phyloP scores from a whole-genome alignment of 768 basidiomycete species.

The Phallus indusiatus region DNA sequence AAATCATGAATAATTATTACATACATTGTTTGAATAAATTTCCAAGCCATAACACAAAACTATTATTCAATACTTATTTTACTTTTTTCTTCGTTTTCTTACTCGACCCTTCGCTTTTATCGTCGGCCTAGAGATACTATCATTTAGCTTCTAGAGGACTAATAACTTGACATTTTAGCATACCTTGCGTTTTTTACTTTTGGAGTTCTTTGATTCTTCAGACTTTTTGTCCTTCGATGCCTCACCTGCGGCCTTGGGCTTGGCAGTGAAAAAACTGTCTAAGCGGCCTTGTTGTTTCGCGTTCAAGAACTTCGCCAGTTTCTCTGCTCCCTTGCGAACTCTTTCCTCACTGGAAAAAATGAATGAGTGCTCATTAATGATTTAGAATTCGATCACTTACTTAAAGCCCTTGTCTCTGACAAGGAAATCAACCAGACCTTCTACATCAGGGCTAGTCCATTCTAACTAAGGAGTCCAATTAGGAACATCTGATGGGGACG shows the following conservation, averaged over 20 bases:
- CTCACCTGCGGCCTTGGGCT: constrained; percentile 47
- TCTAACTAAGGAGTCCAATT: constrained; percentile 52
- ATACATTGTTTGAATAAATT: background rate
- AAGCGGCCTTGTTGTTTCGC: constrained; percentile 94
- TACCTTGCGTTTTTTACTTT: constrained; percentile 45
- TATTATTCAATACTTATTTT: background rate
- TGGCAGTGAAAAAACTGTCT: constrained; percentile 87
- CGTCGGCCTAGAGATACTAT: constrained; percentile 20
- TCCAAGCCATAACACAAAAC: background rate
- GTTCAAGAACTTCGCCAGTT: constrained; percentile 76
- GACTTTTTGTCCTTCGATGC: constrained; percentile 24
- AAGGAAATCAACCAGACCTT: constrained; percentile 88
- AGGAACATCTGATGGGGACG: background rate
- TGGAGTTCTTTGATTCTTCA: constrained; percentile 19
- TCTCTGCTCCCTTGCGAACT: constrained; percentile 90
- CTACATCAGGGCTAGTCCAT: constrained; percentile 89
- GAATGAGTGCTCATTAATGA: background rate
- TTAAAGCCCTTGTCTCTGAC: constrained; percentile 96
- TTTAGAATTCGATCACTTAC: constrained; percentile 43
- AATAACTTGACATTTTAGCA: background rate
- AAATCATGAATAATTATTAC: background rate
- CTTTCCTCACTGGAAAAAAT: constrained; percentile 72
- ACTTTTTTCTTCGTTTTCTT: constrained; percentile 38
- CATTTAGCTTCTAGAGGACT: background rate
- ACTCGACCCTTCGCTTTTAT: constrained; percentile 23